Conservation (phyloP, 257 asterid species). For the Paulownia fortunei region DNA sequence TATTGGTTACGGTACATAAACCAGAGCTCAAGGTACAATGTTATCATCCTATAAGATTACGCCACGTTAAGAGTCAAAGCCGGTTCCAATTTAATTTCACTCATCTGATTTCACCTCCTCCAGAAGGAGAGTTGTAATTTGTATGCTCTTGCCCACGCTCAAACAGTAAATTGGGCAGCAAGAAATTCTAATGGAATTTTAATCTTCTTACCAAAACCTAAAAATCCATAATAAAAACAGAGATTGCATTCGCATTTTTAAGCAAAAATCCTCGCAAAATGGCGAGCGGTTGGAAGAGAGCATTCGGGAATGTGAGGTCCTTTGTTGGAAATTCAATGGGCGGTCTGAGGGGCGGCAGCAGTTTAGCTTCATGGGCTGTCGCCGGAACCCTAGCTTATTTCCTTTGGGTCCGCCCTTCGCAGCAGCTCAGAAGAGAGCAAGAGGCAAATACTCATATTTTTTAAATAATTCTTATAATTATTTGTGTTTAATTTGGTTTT, state of each 20-base stretch:
- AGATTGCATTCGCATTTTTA: not conserved
- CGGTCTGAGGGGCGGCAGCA: conserved; percentile 85
- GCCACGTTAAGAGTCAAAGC: conserved; percentile 8
- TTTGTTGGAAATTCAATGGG: conserved; percentile 81
- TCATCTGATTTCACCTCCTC: conserved; percentile 6
- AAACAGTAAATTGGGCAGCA: conserved; percentile 31
- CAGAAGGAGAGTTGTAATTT: not conserved
- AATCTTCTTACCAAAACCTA: conserved; percentile 1
- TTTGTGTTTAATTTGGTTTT: not conserved
- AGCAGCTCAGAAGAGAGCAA: conserved; percentile 81
- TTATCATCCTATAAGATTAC: not conserved
- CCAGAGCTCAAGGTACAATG: not conserved
- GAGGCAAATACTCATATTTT: conserved; percentile 42
- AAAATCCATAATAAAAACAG: not conserved
- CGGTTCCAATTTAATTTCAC: not conserved
- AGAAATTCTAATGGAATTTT: not conserved
- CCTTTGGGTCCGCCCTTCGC: conserved; percentile 94
- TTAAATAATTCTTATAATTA: not conserved
- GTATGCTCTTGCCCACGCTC: conserved; percentile 3
- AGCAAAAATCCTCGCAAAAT: conserved; percentile 27
- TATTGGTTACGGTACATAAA: not conserved
- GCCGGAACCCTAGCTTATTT: conserved; percentile 98
- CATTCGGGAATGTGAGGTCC: conserved; percentile 71
- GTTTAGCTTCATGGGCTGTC: conserved; percentile 88
- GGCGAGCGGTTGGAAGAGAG: conserved; percentile 69